phyloP scores from a whole-genome alignment of 1,284 basidiomycete species.

The Volvariella surrecta region DNA sequence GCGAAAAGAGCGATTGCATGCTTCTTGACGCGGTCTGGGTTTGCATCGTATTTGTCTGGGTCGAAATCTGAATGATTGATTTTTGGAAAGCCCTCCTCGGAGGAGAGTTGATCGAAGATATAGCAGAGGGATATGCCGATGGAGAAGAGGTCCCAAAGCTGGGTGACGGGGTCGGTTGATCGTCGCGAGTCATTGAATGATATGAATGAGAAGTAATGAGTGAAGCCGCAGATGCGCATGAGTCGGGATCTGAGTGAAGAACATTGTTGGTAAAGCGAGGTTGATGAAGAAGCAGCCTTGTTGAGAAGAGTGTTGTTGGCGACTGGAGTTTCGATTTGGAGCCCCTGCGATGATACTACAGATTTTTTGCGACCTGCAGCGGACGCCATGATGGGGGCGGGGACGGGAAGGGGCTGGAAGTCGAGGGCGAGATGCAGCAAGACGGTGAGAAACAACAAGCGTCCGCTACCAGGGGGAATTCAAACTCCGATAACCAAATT shows the following conservation, averaged over 20 bases:
- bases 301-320: slow-evolving; percentile 79
- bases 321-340: slow-evolving; percentile 66
- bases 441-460: slow-evolving; percentile 12
- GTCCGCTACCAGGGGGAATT: slow-evolving; percentile 14
- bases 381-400: slow-evolving; percentile 44
- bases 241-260: slow-evolving; percentile 66
- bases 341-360: slow-evolving; percentile 54
- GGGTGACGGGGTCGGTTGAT: slow-evolving; percentile 82
- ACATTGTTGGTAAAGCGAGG: slow-evolving; percentile 85
- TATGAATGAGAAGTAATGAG: slow-evolving; percentile 58
- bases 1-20: slow-evolving; percentile 73
- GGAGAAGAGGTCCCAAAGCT: slow-evolving; percentile 91
- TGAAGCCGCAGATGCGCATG: slow-evolving; percentile 65
- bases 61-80: slow-evolving; percentile 60
- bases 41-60: slow-evolving; percentile 52
- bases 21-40: slow-evolving; percentile 73
- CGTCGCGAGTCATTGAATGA: slow-evolving; percentile 51
- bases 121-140: slow-evolving; percentile 92
- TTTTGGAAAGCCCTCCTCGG: slow-evolving; percentile 46
- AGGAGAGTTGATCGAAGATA: slow-evolving; percentile 88
- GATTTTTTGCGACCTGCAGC: slow-evolving; percentile 78
- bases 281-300: slow-evolving; percentile 72
- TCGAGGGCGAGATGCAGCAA: slow-evolving; percentile 12
- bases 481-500: slow-evolving; percentile 21
- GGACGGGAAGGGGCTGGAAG: slow-evolving; percentile 13